These are phyloP conservation scores for Syzygium syzygioides DNA, from an alignment of 441 rosid species.

Conservation along the genomic window DNA sequence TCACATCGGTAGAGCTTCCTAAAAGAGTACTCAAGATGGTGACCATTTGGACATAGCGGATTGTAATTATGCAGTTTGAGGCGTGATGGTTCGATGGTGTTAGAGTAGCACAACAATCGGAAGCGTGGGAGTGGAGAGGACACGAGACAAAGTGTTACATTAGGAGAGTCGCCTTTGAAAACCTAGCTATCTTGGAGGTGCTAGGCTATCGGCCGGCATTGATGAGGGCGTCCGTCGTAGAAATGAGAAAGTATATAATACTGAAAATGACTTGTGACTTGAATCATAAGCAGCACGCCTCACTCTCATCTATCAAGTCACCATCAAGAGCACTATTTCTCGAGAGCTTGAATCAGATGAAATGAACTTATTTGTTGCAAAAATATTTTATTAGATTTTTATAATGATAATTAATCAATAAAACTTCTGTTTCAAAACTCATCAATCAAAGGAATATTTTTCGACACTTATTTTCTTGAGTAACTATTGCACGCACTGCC, in stretches of 20 bases:
- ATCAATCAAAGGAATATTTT: background rate
- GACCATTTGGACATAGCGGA: background rate
- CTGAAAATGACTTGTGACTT: background rate
- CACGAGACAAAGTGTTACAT: background rate
- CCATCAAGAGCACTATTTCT: background rate
- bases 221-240: fast-evolving
- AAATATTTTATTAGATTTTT: background rate
- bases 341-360: background rate
- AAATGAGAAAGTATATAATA: background rate
- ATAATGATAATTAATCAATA: background rate
- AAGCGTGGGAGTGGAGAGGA: background rate
- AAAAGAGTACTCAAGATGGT: background rate
- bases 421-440: background rate
- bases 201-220: background rate
- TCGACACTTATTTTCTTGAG: background rate
- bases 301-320: background rate
- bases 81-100: background rate
- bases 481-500: background rate
- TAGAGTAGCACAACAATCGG: background rate
- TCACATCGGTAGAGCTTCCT: background rate
- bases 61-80: background rate
- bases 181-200: background rate
- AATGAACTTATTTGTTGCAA: background rate
- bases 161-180: background rate
- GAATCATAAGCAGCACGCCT: background rate